Evolutionary conservation across 1,284 basidiomycete genomes (phyloP).

Genomic region (Naganishia sp.): DNA sequence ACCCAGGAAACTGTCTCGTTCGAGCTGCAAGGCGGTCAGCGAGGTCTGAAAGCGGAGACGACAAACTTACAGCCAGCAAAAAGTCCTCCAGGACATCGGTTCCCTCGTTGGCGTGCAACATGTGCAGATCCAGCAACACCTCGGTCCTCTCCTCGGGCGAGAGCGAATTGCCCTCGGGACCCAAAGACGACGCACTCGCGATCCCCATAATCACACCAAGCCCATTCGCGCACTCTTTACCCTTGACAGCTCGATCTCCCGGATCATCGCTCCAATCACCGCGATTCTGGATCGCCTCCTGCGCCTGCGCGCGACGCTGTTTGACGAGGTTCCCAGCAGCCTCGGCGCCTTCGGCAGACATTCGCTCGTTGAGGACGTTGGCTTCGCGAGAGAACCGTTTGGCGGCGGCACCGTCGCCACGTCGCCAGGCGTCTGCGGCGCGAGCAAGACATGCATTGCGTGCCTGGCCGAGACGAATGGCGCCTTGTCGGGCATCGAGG

Average conservation of each 20-base stretch:
- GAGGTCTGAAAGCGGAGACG: conserved; percentile 7
- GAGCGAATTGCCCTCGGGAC: conserved; percentile 59
- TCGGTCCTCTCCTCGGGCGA: conserved; percentile 81
- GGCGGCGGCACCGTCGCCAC: conserved; percentile 90
- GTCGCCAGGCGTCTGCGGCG: conserved; percentile 90
- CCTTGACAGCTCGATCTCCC: conserved; percentile 71
- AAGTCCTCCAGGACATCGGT: conserved; percentile 89
- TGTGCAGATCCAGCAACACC: conserved; percentile 77
- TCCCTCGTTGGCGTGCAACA: conserved; percentile 85
- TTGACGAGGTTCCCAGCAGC: conserved; percentile 76
- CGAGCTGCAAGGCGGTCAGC: conserved; percentile 58
- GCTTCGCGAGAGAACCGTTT: conserved; percentile 92
- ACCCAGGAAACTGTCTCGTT: conserved; percentile 80
- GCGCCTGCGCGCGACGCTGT: conserved; percentile 72
- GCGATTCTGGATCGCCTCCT: conserved; percentile 69
- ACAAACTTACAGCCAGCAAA: conserved; percentile 70
- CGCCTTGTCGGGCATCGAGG: conserved; percentile 79
- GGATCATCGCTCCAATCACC: conserved; percentile 78
- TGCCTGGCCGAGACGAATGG: conserved; percentile 85
- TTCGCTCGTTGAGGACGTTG: conserved; percentile 85
- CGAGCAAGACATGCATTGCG: conserved; percentile 92
- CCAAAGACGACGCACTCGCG: conserved; percentile 61
- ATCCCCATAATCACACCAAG: conserved; percentile 84
- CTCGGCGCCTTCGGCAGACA: conserved; percentile 77
- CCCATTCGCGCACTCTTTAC: conserved; percentile 75